Evolutionary conservation across 768 basidiomycete genomes (phyloP).

Genomic region (Pulveroboletus frians): DNA sequence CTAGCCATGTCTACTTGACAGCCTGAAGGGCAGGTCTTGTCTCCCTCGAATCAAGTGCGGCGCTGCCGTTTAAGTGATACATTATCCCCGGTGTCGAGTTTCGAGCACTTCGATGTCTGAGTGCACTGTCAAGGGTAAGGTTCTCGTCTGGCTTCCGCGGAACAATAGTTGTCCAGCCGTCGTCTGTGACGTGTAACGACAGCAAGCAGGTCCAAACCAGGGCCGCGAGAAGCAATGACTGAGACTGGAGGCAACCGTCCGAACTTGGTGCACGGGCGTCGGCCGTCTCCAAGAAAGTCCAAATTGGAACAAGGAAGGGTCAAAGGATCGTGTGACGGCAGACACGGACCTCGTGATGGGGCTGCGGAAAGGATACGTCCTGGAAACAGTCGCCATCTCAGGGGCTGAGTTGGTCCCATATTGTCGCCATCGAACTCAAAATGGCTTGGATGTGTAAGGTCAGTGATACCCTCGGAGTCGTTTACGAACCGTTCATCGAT

Average conservation of each 20-base stretch:
- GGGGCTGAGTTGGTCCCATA: constrained; percentile 12
- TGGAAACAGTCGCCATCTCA: constrained; percentile 6
- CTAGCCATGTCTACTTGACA: constrained; percentile 8
- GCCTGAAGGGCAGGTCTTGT: not conserved
- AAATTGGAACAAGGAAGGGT: constrained; percentile 10
- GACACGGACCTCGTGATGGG: constrained; percentile 1
- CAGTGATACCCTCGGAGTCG: constrained; percentile 4
- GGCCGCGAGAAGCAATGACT: not conserved
- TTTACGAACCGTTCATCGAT: constrained; percentile 9
- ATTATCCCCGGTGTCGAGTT: constrained; percentile 22
- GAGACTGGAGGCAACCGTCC: not conserved
- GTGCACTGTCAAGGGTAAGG: not conserved
- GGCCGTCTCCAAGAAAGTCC: not conserved
- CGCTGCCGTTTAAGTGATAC: not conserved
- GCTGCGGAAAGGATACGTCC: not conserved
- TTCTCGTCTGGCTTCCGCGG: not conserved
- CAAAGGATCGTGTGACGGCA: constrained; percentile 13
- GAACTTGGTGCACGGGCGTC: not conserved
- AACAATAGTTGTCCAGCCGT: not conserved
- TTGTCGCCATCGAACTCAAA: constrained; percentile 6
- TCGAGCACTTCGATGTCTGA: constrained; percentile 8
- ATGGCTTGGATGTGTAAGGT: not conserved
- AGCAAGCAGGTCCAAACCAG: not conserved
- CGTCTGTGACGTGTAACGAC: not conserved
- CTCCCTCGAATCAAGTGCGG: not conserved